A percentile compares a stretch with the other conserved stretches of the same genome.
These are phyloP conservation scores for Pholiota conissans DNA, from an alignment of 768 basidiomycete genomes.

Conservation along the genomic window DNA sequence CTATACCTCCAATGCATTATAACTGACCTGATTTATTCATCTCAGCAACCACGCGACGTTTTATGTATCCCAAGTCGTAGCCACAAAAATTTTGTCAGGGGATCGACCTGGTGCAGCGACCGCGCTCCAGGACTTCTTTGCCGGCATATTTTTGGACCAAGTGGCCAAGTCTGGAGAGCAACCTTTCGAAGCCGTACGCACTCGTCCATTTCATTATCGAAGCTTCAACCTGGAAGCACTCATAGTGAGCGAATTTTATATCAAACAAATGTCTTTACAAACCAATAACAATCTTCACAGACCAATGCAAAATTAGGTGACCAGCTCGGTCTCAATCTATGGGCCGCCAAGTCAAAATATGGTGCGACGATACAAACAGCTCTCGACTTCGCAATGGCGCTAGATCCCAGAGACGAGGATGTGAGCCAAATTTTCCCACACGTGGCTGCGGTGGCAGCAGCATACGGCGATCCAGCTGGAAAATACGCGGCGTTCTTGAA, in stretches of 20 bases:
- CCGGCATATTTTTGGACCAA: slow-evolving; percentile 42
- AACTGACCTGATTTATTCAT: no score
- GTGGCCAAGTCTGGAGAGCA: slow-evolving; percentile 54
- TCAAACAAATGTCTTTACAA: no score
- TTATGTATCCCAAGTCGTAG: slow-evolving; percentile 44
- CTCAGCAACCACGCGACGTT: slow-evolving; percentile 61
- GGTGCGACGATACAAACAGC: slow-evolving; percentile 55
- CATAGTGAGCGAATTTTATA: slow-evolving; percentile 49
- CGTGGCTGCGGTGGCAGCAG: slow-evolving; percentile 50
- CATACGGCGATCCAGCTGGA: slow-evolving; percentile 53
- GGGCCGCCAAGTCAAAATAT: slow-evolving; percentile 45
- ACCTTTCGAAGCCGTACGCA: slow-evolving; percentile 56
- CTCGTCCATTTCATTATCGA: slow-evolving; percentile 57
- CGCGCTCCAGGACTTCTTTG: slow-evolving; percentile 41
- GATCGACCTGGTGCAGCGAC: slow-evolving; percentile 39
- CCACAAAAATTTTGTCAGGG: slow-evolving; percentile 38
- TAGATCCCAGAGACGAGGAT: slow-evolving; percentile 42
- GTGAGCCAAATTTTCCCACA: slow-evolving; percentile 43
- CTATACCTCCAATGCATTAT: no score
- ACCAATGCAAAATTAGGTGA: slow-evolving; percentile 56
- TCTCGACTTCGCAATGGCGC: slow-evolving; percentile 44
- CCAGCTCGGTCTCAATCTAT: slow-evolving; percentile 47
- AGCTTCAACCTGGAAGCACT: slow-evolving; percentile 60
- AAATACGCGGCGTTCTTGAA: slow-evolving; percentile 46
- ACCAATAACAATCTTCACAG: slow-evolving; percentile 27